Evolutionary conservation across 306 rosid genomes (phyloP), one percentile per base, ranked within the genome.

Genomic region (Glycine soja): DNA sequence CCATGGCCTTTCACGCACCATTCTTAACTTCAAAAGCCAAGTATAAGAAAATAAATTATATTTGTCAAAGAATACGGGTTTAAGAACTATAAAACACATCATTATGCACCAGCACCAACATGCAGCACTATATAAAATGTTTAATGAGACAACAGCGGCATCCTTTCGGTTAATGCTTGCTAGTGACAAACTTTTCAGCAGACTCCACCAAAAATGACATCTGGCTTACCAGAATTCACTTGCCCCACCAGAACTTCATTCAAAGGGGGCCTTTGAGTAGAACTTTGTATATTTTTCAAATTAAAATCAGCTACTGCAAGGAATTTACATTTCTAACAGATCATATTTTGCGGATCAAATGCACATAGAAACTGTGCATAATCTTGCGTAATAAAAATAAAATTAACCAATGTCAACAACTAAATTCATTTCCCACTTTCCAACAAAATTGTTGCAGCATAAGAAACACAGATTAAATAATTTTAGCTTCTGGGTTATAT

Each of bases 121-220:
- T 40, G 63, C 45, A 68, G 34, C 74, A 19, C 14, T 4, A 19
- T 36, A 46, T 80, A 48, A 19, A 43, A 45, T 4, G 13, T 68
- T 59, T n/a, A 10, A 68, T 45, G 46, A 63, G 66, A 51, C 52
- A 66, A 52, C 18, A 54, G 14, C 34, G 40, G 15, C 34, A 24
- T 43, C 59, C 59, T 79, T 42, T 56, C 48, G 24, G 14, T 13
- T 40, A 16, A 19, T 51, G 30, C 45, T 24, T 52, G 34, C 11
- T 16, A 40, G 66, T 54, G 78, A 54, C 66, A 24, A 24, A 24
- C 53, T 43, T 75, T 58, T 58, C 58, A 30, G 58, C 42, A 75
- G 42, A 42, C 15, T 74, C 12, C 68, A 56, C 19, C 36, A 24
- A 56, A 54, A 74, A 13, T 38, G 10, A 66, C 77, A 73, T 5